Conservation (phyloP, 371 early-diverging fungal species). For the Mucor lusitanicus region DNA sequence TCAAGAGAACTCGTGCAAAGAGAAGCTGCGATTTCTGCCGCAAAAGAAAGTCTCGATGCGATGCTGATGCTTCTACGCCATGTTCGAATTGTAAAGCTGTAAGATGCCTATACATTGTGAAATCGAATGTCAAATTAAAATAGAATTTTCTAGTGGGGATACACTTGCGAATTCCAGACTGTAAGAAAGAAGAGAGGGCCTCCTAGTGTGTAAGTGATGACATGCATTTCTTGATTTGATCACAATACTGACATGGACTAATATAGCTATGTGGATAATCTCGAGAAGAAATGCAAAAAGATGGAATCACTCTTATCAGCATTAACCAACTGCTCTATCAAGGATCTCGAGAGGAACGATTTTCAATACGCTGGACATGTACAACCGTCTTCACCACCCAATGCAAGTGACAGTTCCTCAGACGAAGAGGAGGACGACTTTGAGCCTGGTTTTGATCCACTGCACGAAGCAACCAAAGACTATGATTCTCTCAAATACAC, state of each 20-base stretch:
- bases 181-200: slow-evolving; percentile 54
- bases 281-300: slow-evolving; percentile 49
- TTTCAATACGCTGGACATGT: slow-evolving; percentile 23
- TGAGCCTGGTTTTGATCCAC: not conserved
- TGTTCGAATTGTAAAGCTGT: slow-evolving; percentile 56
- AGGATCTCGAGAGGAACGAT: slow-evolving; percentile 41
- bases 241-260: not conserved
- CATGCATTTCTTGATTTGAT: not conserved
- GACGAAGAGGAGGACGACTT: not conserved
- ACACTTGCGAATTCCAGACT: slow-evolving; percentile 47
- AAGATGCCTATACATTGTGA: slow-evolving; percentile 3
- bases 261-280: slow-evolving; percentile 44
- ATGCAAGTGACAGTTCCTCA: slow-evolving; percentile 1
- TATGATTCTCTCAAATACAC: slow-evolving; percentile 50
- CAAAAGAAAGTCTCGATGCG: slow-evolving; percentile 52
- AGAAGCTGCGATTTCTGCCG: slow-evolving; percentile 57
- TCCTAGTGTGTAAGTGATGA: slow-evolving; percentile 41
- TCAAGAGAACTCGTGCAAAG: slow-evolving; percentile 54
- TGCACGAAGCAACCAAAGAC: slow-evolving; percentile 20
- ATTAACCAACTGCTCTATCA: slow-evolving; percentile 39
- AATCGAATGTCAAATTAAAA: not conserved
- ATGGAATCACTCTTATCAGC: slow-evolving; percentile 43
- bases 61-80: slow-evolving; percentile 48
- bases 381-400: not conserved
- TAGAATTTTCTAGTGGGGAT: slow-evolving; percentile 40